Base-by-base conservation (phyloP, 345 rosid species). In the Heritiera fomes region DNA sequence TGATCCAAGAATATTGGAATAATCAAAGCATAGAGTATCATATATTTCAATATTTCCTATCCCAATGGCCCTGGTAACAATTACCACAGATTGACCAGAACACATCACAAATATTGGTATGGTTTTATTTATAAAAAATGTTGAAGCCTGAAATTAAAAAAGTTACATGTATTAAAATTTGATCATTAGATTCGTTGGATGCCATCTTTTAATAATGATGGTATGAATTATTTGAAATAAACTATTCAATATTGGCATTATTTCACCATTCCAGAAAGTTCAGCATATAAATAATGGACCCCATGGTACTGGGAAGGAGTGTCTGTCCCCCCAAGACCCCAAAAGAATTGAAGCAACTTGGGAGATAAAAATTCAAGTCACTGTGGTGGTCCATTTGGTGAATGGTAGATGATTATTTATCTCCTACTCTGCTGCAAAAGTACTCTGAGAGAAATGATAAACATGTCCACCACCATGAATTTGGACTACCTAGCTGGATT, bases 341-440 rank as follows among this genome's bases (percentile, higher is more conserved):
- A 12, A 62, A 61, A 61, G 63, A 11, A 61, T n/a, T 61, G 38
- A 61, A 28, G 40, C 40, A 61, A 61, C 28, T 15, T 6, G 53
- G 13, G 30, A 7, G 18, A 17, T 34, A 34, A 12, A 49, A 52
- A 38, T 38, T 40, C 64, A 76, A 40, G 28, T 41, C 32, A 55
- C 28, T n/a, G 32, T 46, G 70, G 81, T 73, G 83, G 85, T 73
- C 80, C 83, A 52, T 12, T 60, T 78, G n/a, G 71, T 78, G 43
- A 66, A 6, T 34, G 70, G 62, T 45, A 40, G n/a, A 79, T 71
- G 80, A 76, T 59, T 60, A 7, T 60, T 65, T 43, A 23, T 60
- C 13, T 20, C 8, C 38, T 13, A 1, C 15, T 63, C 46, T 34
- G 9, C 69, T 64, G n/a, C 45, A 34, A 13, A 32, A 53, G 58